Evolutionary conservation across 768 basidiomycete species (phyloP).

Genomic region (Wakefieldia striispora): DNA sequence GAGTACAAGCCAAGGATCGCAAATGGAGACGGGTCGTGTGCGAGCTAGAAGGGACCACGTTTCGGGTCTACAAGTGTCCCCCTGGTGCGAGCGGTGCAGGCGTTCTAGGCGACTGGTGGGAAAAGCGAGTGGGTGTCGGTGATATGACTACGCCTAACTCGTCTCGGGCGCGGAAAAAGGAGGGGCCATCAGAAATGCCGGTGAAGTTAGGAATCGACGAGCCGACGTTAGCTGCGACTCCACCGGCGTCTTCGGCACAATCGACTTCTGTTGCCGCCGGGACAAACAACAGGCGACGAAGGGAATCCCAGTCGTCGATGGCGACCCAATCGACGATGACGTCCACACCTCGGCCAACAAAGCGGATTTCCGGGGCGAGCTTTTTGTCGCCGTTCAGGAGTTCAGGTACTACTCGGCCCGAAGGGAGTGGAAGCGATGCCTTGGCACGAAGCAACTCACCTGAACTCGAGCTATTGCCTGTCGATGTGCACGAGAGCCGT

Average conservation of each 20-base stretch:
- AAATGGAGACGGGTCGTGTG: slow-evolving; percentile 90
- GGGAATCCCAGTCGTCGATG: slow-evolving; percentile 26
- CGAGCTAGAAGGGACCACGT: slow-evolving; percentile 88
- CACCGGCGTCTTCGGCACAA: not conserved
- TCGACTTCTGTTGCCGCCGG: slow-evolving; percentile 7
- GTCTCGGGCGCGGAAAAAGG: slow-evolving; percentile 23
- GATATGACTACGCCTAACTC: slow-evolving; percentile 42
- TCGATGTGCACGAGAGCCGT: slow-evolving; percentile 20
- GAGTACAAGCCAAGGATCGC: slow-evolving; percentile 83
- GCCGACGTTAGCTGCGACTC: not conserved
- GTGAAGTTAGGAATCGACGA: slow-evolving; percentile 24
- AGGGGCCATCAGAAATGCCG: slow-evolving; percentile 26
- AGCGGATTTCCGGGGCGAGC: slow-evolving; percentile 28
- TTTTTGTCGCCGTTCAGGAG: slow-evolving; percentile 29
- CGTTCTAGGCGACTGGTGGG: slow-evolving; percentile 76
- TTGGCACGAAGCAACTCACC: slow-evolving; percentile 8
- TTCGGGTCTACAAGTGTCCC: slow-evolving; percentile 68
- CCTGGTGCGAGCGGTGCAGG: slow-evolving; percentile 43
- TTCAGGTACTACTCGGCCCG: slow-evolving; percentile 8
- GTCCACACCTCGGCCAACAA: slow-evolving; percentile 17
- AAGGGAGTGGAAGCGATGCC: slow-evolving; percentile 9
- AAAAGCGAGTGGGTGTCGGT: slow-evolving; percentile 70
- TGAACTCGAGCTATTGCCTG: slow-evolving; percentile 24
- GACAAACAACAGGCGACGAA: slow-evolving; percentile 10
- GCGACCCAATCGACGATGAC: slow-evolving; percentile 13